Conservation (phyloP, 306 rosid species). For the Dalbergia cochinchinensis region DNA sequence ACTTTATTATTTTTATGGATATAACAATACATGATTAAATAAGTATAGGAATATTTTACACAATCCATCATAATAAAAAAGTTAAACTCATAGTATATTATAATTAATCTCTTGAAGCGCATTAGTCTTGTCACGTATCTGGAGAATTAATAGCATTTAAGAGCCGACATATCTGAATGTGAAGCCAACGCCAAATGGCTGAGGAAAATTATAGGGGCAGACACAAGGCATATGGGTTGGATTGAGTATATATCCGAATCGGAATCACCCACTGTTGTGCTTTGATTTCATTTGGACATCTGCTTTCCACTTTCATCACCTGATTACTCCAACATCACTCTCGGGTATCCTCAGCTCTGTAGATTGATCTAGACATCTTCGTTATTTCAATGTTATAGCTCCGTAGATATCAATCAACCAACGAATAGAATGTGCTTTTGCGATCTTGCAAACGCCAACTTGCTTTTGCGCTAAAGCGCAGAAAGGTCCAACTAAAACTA, state of each 20-base stretch:
- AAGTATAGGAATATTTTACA: too few relatives aligned
- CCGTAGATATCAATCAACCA: neutral
- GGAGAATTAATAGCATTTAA: too few relatives aligned
- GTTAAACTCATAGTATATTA: too few relatives aligned
- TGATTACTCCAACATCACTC: conserved; percentile 14
- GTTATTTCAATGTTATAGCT: neutral
- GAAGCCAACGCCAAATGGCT: neutral
- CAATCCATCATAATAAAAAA: too few relatives aligned
- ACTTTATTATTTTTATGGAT: too few relatives aligned
- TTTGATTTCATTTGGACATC: neutral
- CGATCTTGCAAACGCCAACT: neutral
- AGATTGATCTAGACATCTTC: neutral
- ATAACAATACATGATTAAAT: too few relatives aligned
- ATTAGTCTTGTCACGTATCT: too few relatives aligned
- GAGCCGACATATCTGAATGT: too few relatives aligned
- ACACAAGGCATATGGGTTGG: conserved; percentile 5
- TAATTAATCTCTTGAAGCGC: too few relatives aligned
- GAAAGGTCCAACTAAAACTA: neutral
- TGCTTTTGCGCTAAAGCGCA: neutral
- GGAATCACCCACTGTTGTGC: conserved; percentile 10
- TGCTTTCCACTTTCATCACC: conserved; percentile 10
- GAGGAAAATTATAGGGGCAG: neutral
- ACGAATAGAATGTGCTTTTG: neutral
- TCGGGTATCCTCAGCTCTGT: neutral
- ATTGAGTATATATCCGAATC: conserved; percentile 21